phyloP scores from a whole-genome alignment of 495 filamentous ascomycete species.

The Aspergillus heteromorphus region DNA sequence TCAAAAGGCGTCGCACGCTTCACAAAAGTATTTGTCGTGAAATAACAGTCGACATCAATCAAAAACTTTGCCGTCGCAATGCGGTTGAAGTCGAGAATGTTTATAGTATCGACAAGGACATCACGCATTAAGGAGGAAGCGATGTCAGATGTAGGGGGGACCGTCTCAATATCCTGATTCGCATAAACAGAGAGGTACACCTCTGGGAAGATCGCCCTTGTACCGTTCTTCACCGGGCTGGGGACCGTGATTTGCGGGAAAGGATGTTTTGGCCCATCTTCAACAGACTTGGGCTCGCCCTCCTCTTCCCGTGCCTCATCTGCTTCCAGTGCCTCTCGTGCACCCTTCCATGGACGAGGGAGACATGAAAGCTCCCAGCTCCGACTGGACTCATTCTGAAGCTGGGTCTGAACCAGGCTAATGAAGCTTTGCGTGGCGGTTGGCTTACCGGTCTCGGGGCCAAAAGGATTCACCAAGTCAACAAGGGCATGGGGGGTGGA shows the following conservation, averaged over 20 bases:
- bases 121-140: conserved; percentile 80
- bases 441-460: conserved; percentile 47
- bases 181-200: conserved; percentile 89
- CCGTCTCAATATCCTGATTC: conserved; percentile 85
- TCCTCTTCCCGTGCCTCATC: conserved; percentile 22
- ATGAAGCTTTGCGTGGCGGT: conserved; percentile 64
- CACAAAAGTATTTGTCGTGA: conserved; percentile 79
- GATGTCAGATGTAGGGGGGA: conserved; percentile 69
- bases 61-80: conserved; percentile 79
- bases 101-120: conserved; percentile 86
- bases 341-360: conserved; percentile 73
- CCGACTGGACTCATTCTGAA: conserved; percentile 63
- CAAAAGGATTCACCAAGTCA: conserved; percentile 76
- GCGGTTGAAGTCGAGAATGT: conserved; percentile 88
- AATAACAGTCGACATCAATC: conserved; percentile 94
- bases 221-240: conserved; percentile 64
- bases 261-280: conserved; percentile 59
- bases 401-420: conserved; percentile 75
- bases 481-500: conserved; percentile 77
- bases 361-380: conserved; percentile 76
- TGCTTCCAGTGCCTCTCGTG: conserved; percentile 9
- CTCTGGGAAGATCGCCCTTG: conserved; percentile 79
- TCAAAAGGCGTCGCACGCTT: conserved; percentile 91
- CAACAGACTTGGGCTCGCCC: conserved; percentile 30
- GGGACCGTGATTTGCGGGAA: conserved; percentile 74